Percentiles rank a stretch among this genome's conserved stretches.
These are phyloP conservation scores for Macrocybe gigantea DNA, from an alignment of 768 basidiomycete species.

Conservation along the genomic window DNA sequence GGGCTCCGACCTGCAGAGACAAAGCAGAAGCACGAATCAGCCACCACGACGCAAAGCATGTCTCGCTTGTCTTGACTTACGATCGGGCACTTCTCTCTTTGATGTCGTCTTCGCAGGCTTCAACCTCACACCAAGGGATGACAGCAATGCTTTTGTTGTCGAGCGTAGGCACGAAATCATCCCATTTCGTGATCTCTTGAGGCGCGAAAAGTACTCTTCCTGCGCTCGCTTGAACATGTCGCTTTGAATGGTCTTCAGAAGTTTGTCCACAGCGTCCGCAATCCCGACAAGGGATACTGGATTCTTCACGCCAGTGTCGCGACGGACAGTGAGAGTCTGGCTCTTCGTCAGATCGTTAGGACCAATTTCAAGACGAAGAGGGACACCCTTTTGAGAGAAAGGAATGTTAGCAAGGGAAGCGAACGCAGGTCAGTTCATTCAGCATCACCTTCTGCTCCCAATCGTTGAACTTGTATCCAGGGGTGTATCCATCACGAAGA, in stretches of 20 bases:
- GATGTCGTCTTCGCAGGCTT: constrained; percentile 95
- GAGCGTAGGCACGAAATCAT: constrained; percentile 86
- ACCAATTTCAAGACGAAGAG: constrained; percentile 94
- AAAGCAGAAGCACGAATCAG: background rate
- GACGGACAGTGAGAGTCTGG: constrained; percentile 80
- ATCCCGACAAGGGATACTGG: constrained; percentile 26
- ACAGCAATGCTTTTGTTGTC: constrained; percentile 85
- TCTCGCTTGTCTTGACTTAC: constrained; percentile 30
- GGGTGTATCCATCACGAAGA: constrained; percentile 92
- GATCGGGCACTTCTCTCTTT: constrained; percentile 87
- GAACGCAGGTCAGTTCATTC: background rate
- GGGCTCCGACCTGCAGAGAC: constrained; percentile 59
- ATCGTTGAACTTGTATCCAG: constrained; percentile 98
- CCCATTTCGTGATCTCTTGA: constrained; percentile 83
- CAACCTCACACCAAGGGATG: constrained; percentile 95
- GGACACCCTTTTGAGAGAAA: constrained; percentile 65
- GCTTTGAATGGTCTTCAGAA: constrained; percentile 81
- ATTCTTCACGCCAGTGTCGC: constrained; percentile 48
- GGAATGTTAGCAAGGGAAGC: constrained; percentile 2
- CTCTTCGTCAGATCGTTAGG: constrained; percentile 84
- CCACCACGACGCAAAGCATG: too few relatives aligned
- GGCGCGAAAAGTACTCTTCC: constrained; percentile 59
- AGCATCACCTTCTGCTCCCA: constrained; percentile 89
- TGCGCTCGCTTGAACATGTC: constrained; percentile 86
- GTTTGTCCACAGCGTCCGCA: constrained; percentile 41